Percentiles rank a stretch among this genome's conserved stretches.
These are phyloP conservation scores for Plasmodium billcollinsi DNA, from an alignment of 169 alveolate genomes.

Conservation along the genomic window DNA sequence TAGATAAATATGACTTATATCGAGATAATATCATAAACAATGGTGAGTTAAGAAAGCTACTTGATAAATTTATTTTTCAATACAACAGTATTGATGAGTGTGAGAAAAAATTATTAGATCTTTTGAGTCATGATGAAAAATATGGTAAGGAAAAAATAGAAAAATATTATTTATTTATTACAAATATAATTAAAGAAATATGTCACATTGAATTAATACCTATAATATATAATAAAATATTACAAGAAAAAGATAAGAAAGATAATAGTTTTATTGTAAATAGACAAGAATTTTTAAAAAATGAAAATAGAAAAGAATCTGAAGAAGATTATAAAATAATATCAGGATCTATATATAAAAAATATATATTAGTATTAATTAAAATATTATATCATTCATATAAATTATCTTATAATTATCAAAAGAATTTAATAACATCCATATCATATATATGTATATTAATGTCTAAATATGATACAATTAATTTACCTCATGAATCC, in stretches of 20 bases:
- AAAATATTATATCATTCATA: constrained; percentile 45
- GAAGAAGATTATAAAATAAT: constrained; percentile 41
- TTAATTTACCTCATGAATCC: constrained; percentile 33
- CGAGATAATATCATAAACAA: constrained; percentile 11
- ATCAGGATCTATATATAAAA: constrained; percentile 56
- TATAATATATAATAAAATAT: constrained; percentile 62
- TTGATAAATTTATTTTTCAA: constrained; percentile 52
- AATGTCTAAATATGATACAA: constrained; percentile 52
- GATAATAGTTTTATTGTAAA: constrained; percentile 14
- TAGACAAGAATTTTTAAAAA: constrained; percentile 13
- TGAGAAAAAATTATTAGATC: constrained; percentile 28
- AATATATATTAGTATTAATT: constrained; percentile 56
- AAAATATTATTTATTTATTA: constrained; percentile 39
- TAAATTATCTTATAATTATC: constrained; percentile 19
- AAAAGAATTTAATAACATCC: constrained; percentile 36
- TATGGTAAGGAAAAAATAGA: constrained; percentile 24
- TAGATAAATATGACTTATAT: constrained; percentile 24
- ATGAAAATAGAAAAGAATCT: constrained; percentile 26
- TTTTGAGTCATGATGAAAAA: constrained; percentile 36
- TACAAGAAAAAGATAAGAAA: constrained; percentile 50
- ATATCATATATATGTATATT: constrained; percentile 55
- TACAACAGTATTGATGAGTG: constrained; percentile 64
- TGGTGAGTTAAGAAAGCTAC: constrained; percentile 13
- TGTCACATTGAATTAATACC: constrained; percentile 64
- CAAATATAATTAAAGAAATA: constrained; percentile 54